Percentiles rank a stretch among this genome's conserved stretches.
phyloP scores from a whole-genome alignment of 2,329 filamentous ascomycete genomes.

The Monosporascus sp. region DNA sequence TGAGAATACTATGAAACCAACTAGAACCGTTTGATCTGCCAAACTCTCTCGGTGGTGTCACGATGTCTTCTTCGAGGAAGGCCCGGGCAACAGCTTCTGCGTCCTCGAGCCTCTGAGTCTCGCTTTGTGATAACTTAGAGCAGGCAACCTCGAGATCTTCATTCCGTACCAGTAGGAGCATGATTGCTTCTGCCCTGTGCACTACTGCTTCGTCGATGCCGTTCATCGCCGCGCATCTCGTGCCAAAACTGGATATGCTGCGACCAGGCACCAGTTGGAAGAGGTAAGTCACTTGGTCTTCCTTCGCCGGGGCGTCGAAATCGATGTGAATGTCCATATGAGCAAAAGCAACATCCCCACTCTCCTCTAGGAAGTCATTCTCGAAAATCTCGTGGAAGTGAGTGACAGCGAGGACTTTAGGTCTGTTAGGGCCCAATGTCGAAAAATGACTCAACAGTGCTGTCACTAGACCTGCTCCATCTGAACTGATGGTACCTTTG shows the following conservation, averaged over 20 bases:
- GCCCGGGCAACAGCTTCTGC: slow-evolving; percentile 58
- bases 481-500: slow-evolving; percentile 55
- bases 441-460: slow-evolving; percentile 55
- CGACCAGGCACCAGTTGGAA: slow-evolving; percentile 66
- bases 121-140: slow-evolving; percentile 58
- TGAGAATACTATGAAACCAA: slow-evolving; percentile 21
- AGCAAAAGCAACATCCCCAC: slow-evolving; percentile 50
- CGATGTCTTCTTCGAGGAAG: slow-evolving; percentile 47
- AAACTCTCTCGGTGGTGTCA: slow-evolving; percentile 7
- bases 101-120: slow-evolving; percentile 61
- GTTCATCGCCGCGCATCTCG: slow-evolving; percentile 79
- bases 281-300: slow-evolving; percentile 67
- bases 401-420: slow-evolving; percentile 57
- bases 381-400: slow-evolving; percentile 73
- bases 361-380: slow-evolving; percentile 48
- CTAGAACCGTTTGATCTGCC: slow-evolving; percentile 3
- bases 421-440: slow-evolving; percentile 37
- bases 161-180: slow-evolving; percentile 61
- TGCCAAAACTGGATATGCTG: slow-evolving; percentile 79
- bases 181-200: slow-evolving; percentile 69
- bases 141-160: slow-evolving; percentile 74
- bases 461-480: slow-evolving; percentile 54
- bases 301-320: slow-evolving; percentile 39
- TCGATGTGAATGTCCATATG: slow-evolving; percentile 70
- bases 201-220: slow-evolving; percentile 71